Conservation (phyloP, 805 yeast genomes). For the Pichia eremophila region DNA sequence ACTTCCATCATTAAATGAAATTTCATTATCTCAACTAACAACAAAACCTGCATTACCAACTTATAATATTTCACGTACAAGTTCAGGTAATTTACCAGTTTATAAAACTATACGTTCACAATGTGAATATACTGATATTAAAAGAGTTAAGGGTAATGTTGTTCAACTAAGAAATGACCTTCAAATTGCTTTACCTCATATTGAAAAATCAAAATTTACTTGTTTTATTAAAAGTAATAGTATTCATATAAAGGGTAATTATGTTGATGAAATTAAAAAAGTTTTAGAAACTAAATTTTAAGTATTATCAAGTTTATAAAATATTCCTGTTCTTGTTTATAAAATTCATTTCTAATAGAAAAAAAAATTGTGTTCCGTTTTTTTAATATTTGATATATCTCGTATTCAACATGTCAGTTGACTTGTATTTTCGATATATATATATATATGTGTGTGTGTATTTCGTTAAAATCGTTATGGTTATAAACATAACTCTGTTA, state of each 20-base stretch:
- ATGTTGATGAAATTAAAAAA: conserved; percentile 27
- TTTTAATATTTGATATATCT: too few species aligned
- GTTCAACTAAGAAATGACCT: conserved; percentile 59
- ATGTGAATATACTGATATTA: conserved; percentile 59
- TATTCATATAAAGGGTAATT: conserved; percentile 44
- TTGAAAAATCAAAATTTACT: conserved; percentile 35
- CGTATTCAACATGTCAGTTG: too few species aligned
- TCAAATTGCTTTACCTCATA: conserved; percentile 37
- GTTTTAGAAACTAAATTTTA: conserved; percentile 18
- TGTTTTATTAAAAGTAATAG: conserved; percentile 43
- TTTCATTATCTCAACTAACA: conserved; percentile 18
- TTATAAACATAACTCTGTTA: too few species aligned
- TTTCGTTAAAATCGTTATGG: too few species aligned
- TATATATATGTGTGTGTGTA: too few species aligned
- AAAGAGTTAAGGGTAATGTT: conserved; percentile 61
- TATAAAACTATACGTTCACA: conserved; percentile 61
- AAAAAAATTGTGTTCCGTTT: too few species aligned
- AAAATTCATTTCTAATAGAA: too few species aligned
- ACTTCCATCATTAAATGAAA: conserved; percentile 20
- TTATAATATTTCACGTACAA: conserved; percentile 41
- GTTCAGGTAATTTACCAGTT: conserved; percentile 70
- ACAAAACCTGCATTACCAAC: conserved; percentile 28
- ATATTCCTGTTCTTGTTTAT: too few species aligned
- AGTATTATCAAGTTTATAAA: too few species aligned
- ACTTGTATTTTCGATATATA: too few species aligned